Conservation (phyloP, 805 yeast species). For the Spathaspora boniae region DNA sequence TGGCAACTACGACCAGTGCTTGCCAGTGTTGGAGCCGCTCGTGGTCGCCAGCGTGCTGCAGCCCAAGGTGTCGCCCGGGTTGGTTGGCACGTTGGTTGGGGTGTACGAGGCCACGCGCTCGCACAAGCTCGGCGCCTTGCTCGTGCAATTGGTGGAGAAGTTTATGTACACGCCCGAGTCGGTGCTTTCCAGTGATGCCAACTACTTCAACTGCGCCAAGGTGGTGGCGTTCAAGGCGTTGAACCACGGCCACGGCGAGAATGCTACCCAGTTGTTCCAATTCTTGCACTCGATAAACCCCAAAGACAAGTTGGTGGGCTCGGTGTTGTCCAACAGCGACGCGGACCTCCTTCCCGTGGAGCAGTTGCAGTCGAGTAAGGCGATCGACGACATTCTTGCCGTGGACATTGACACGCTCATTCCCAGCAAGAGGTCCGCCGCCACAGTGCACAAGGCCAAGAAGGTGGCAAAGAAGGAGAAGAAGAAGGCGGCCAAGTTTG, state of each 20-base stretch:
- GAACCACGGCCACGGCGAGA: constrained; percentile 14
- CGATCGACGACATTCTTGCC: constrained; percentile 30
- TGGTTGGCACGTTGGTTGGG: constrained; percentile 48
- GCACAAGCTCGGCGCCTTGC: constrained; percentile 24
- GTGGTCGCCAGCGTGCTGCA: constrained; percentile 12
- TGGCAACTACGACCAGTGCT: constrained; percentile 27
- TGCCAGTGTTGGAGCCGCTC: constrained; percentile 32
- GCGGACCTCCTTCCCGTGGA: constrained; percentile 21
- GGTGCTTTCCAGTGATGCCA: constrained; percentile 10
- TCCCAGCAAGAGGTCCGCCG: constrained; percentile 12
- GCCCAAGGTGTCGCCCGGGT: constrained; percentile 41
- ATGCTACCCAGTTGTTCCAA: constrained; percentile 18
- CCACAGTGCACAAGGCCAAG: neutral
- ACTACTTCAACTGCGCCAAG: constrained; percentile 25
- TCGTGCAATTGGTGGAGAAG: constrained; percentile 14
- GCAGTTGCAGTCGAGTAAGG: constrained; percentile 17
- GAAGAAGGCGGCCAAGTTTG: constrained; percentile 27
- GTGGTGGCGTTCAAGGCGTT: constrained; percentile 28
- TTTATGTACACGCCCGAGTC: constrained; percentile 10
- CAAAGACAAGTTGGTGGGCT: constrained; percentile 22
- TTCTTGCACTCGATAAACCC: constrained; percentile 17
- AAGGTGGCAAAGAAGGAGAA: constrained; percentile 17
- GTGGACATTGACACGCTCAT: constrained; percentile 26
- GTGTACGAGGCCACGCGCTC: constrained; percentile 47
- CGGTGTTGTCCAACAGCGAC: constrained; percentile 17